A percentile compares a stretch with the other conserved stretches of the same genome.
phyloP scores from a whole-genome alignment of 2,329 filamentous ascomycete species.

The Spiromastix sp. region DNA sequence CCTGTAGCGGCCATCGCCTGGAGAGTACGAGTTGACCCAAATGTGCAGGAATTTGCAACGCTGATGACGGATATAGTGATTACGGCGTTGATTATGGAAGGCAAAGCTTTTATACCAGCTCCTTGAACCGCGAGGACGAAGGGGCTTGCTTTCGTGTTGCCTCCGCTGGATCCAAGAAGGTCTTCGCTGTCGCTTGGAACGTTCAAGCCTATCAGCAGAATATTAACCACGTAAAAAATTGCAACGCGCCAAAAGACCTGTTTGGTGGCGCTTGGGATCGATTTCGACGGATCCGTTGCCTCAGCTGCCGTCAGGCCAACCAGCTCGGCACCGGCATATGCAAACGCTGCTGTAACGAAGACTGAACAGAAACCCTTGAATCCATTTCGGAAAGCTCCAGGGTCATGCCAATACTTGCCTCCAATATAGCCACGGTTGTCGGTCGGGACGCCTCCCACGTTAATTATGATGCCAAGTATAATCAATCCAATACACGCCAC shows the following conservation, averaged over 20 bases:
- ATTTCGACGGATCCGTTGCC: slow-evolving; percentile 40
- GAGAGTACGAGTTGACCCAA: slow-evolving; percentile 55
- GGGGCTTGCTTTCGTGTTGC: slow-evolving; percentile 38
- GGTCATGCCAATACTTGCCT: slow-evolving; percentile 58
- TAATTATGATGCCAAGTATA: slow-evolving; percentile 43
- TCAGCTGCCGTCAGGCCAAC: slow-evolving; percentile 47
- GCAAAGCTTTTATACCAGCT: slow-evolving; percentile 57
- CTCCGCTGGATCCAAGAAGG: slow-evolving; percentile 29
- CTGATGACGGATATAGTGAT: slow-evolving; percentile 64
- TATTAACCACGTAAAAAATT: slow-evolving; percentile 47
- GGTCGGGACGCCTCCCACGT: slow-evolving; percentile 51
- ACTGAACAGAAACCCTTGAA: slow-evolving; percentile 54
- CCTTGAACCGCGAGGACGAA: slow-evolving; percentile 62
- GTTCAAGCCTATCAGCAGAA: slow-evolving; percentile 49
- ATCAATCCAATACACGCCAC: slow-evolving; percentile 36
- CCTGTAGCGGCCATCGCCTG: slow-evolving; percentile 64
- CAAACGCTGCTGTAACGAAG: slow-evolving; percentile 31
- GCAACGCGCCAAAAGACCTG: slow-evolving; percentile 46
- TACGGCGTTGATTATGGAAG: slow-evolving; percentile 64
- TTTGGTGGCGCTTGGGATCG: slow-evolving; percentile 44
- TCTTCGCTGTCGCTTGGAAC: slow-evolving; percentile 34
- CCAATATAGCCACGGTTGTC: slow-evolving; percentile 45
- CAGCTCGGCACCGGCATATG: slow-evolving; percentile 34
- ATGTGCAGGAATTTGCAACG: slow-evolving; percentile 56
- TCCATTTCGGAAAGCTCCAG: slow-evolving; percentile 56